These are phyloP conservation scores for Pseudogymnoascus sp. DNA, from an alignment of 2,329 filamentous ascomycete genomes.

Conservation along the genomic window DNA sequence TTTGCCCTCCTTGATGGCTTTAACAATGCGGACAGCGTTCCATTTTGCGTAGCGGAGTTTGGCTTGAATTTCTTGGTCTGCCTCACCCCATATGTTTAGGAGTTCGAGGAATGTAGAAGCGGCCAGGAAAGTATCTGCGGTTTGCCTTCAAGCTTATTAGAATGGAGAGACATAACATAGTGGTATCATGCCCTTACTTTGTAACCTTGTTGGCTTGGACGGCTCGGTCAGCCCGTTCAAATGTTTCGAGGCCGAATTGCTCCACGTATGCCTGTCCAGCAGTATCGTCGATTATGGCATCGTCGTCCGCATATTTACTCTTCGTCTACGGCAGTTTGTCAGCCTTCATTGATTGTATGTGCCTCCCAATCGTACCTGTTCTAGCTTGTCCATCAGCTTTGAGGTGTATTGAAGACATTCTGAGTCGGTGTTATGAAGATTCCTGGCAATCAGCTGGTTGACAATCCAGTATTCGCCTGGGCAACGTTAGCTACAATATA, in stretches of 20 bases:
- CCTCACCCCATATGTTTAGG: slow-evolving; percentile 69
- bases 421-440: slow-evolving; percentile 68
- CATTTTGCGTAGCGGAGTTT: slow-evolving; percentile 97
- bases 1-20: slow-evolving; percentile 79
- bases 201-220: slow-evolving; percentile 77
- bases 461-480: slow-evolving; percentile 84
- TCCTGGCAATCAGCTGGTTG: slow-evolving; percentile 76
- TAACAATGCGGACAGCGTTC: slow-evolving; percentile 83
- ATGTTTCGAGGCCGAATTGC: slow-evolving; percentile 84
- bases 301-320: slow-evolving; percentile 62
- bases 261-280: slow-evolving; percentile 88
- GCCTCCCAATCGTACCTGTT: slow-evolving; percentile 46
- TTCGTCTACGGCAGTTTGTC: slow-evolving; percentile 47
- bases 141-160: slow-evolving; percentile 51
- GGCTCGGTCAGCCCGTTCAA: slow-evolving; percentile 73
- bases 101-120: slow-evolving; percentile 88
- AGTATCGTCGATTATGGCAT: slow-evolving; percentile 75
- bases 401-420: slow-evolving; percentile 76
- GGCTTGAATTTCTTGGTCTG: slow-evolving; percentile 65
- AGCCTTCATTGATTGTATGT: neutral
- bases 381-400: slow-evolving; percentile 81
- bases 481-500: neutral
- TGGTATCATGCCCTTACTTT: slow-evolving; percentile 49
- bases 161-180: neutral
- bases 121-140: slow-evolving; percentile 86